Percentiles rank a stretch among this genome's conserved stretches.
Evolutionary conservation across 2,329 filamentous ascomycete species (phyloP).

Genomic region (Verticillium klebahnii): DNA sequence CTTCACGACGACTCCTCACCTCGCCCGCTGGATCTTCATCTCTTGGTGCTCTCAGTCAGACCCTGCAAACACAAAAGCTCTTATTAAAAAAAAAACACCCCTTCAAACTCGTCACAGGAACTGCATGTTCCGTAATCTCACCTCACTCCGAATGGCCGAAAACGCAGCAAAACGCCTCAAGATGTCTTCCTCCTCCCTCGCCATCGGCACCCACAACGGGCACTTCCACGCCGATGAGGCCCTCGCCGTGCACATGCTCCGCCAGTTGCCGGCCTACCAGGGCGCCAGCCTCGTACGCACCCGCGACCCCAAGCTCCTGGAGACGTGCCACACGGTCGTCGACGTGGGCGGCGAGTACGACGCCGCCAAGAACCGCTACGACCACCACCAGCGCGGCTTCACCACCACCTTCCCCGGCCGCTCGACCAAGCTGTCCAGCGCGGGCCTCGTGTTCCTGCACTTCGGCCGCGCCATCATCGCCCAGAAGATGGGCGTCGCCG

Average conservation of each 20-base stretch:
- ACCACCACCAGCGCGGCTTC: slow-evolving; percentile 97
- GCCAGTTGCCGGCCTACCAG: slow-evolving; percentile 76
- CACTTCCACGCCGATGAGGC: slow-evolving; percentile 99
- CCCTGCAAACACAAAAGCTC: neutral
- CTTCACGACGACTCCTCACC: neutral
- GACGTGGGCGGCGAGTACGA: slow-evolving; percentile 98
- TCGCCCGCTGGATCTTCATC: neutral
- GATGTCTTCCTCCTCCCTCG: slow-evolving; percentile 41
- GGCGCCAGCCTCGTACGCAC: slow-evolving; percentile 75
- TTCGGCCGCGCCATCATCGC: slow-evolving; percentile 84
- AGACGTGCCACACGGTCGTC: slow-evolving; percentile 87
- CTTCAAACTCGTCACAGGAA: neutral
- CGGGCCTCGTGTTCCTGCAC: slow-evolving; percentile 92
- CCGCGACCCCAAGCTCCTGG: slow-evolving; percentile 73
- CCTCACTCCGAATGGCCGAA: slow-evolving; percentile 54
- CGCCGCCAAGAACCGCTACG: slow-evolving; percentile 70
- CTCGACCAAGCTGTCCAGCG: slow-evolving; percentile 85
- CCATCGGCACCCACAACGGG: slow-evolving; percentile 92
- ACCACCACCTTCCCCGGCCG: slow-evolving; percentile 77
- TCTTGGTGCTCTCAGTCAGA: neutral
- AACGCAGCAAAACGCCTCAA: slow-evolving; percentile 78
- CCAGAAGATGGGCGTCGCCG: slow-evolving; percentile 44
- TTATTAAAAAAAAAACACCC: neutral
- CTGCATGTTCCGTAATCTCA: slow-evolving; percentile 38
- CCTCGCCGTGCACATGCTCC: slow-evolving; percentile 92